Percentiles rank a stretch among this genome's conserved stretches.
These are phyloP conservation scores for Entomophthora muscae DNA, from an alignment of 371 early-diverging fungal species.

Conservation along the genomic window DNA sequence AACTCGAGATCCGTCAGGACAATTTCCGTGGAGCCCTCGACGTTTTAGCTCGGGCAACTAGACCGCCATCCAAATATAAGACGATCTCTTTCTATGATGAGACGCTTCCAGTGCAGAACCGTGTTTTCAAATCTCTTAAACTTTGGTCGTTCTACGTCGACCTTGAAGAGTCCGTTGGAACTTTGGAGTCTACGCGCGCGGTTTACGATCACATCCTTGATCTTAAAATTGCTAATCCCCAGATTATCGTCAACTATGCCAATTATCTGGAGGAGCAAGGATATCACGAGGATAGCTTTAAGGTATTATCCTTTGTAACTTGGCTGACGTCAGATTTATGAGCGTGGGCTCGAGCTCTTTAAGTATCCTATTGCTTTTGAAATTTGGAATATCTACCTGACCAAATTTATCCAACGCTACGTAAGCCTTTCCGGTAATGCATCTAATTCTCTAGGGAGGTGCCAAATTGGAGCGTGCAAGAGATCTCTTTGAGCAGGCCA, in stretches of 20 bases:
- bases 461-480: constrained; percentile 78
- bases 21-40: constrained; percentile 43
- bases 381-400: constrained; percentile 90
- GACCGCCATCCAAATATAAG: constrained; percentile 28
- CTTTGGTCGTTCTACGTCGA: constrained; percentile 92
- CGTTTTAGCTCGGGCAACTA: constrained; percentile 60
- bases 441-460: constrained; percentile 30
- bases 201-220: constrained; percentile 88
- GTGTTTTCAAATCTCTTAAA: constrained; percentile 76
- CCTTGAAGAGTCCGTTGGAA: constrained; percentile 81
- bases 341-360: constrained; percentile 88
- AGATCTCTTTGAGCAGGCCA: constrained; percentile 90
- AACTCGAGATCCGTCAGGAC: constrained; percentile 70
- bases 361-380: constrained; percentile 94
- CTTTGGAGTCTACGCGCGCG: constrained; percentile 59
- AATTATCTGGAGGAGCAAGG: constrained; percentile 72
- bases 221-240: constrained; percentile 86
- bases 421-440: constrained; percentile 20
- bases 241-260: constrained; percentile 86
- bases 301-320: constrained; percentile 14
- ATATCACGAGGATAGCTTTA: constrained; percentile 88
- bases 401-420: constrained; percentile 69
- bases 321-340: constrained; percentile 37
- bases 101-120: constrained; percentile 48
- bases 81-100: constrained; percentile 38